These are phyloP conservation scores for Cryoendolithus antarcticus DNA, from an alignment of 2,329 filamentous ascomycete species.

Conservation along the genomic window DNA sequence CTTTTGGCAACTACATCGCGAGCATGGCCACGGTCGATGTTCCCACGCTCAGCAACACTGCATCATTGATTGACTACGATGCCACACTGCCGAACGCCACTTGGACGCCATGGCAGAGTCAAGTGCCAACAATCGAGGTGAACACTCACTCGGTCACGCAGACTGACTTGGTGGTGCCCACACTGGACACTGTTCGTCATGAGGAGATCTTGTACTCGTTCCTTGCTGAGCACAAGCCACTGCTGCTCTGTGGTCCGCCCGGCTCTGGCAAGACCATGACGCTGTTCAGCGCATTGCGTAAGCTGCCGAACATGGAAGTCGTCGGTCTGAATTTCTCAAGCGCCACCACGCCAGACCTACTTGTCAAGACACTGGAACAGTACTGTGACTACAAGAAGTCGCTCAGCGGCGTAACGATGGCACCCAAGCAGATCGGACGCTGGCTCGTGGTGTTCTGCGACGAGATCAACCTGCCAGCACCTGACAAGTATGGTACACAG, in stretches of 20 bases:
- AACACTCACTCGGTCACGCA: conserved; percentile 97
- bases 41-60: conserved; percentile 58
- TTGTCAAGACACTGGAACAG: conserved; percentile 98
- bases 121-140: conserved; percentile 88
- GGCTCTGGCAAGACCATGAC: conserved; percentile 99
- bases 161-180: conserved; percentile 97
- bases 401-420: conserved; percentile 86
- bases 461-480: conserved; percentile 96
- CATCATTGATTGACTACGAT: conserved; percentile 91
- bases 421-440: conserved; percentile 87
- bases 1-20: conserved; percentile 74
- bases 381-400: conserved; percentile 99
- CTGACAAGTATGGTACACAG: conserved; percentile 95
- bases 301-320: conserved; percentile 96
- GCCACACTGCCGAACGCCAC: conserved; percentile 75
- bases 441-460: conserved; percentile 99
- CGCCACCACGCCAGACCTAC: conserved; percentile 89
- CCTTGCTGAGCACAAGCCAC: conserved; percentile 95
- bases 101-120: conserved; percentile 87
- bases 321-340: conserved; percentile 99
- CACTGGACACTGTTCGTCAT: conserved; percentile 89
- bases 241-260: conserved; percentile 90
- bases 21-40: conserved; percentile 76
- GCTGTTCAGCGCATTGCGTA: conserved; percentile 89
- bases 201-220: conserved; percentile 99